phyloP scores from a whole-genome alignment of 306 rosid genomes.

The Vachellia pachyceras region DNA sequence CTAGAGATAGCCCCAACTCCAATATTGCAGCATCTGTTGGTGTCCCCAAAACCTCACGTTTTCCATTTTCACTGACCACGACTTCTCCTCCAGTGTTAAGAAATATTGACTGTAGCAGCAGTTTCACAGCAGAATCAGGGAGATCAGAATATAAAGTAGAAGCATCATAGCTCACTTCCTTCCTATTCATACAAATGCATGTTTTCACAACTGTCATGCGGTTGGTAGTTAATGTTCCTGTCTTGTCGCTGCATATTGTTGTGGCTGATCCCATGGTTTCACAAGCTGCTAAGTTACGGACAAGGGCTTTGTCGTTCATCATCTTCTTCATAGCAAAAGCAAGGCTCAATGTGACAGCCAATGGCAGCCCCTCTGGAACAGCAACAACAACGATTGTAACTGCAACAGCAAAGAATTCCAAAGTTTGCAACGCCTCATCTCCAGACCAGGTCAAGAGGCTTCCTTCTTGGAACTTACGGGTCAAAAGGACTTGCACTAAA shows the following conservation, averaged over 20 bases:
- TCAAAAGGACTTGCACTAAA: slow-evolving; percentile 74
- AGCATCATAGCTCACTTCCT: slow-evolving; percentile 56
- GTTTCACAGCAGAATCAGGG: slow-evolving; percentile 61
- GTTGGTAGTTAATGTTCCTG: slow-evolving; percentile 94
- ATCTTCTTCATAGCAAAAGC: slow-evolving; percentile 98
- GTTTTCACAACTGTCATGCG: slow-evolving; percentile 95
- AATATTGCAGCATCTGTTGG: slow-evolving; percentile 91
- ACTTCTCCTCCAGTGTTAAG: slow-evolving; percentile 95
- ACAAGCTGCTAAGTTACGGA: slow-evolving; percentile 95
- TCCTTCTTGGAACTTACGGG: slow-evolving; percentile 64
- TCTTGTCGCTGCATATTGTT: slow-evolving; percentile 91
- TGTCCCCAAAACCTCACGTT: slow-evolving; percentile 78
- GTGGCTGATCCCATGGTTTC: slow-evolving; percentile 99
- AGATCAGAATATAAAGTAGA: slow-evolving; percentile 67
- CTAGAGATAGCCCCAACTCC: slow-evolving; percentile 83
- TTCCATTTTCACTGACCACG: slow-evolving; percentile 73
- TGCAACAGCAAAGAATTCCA: slow-evolving; percentile 90
- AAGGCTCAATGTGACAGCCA: slow-evolving; percentile 95
- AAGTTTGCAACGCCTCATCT: slow-evolving; percentile 76
- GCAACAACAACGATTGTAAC: slow-evolving; percentile 97
- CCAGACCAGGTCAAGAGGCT: slow-evolving; percentile 75
- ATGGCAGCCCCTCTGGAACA: slow-evolving; percentile 95
- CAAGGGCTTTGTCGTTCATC: slow-evolving; percentile 99
- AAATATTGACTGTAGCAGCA: slow-evolving; percentile 78
- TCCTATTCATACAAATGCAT: slow-evolving; percentile 78